These are phyloP conservation scores for Synchytrium microbalum DNA, from an alignment of 371 early-diverging fungal species.

Conservation along the genomic window DNA sequence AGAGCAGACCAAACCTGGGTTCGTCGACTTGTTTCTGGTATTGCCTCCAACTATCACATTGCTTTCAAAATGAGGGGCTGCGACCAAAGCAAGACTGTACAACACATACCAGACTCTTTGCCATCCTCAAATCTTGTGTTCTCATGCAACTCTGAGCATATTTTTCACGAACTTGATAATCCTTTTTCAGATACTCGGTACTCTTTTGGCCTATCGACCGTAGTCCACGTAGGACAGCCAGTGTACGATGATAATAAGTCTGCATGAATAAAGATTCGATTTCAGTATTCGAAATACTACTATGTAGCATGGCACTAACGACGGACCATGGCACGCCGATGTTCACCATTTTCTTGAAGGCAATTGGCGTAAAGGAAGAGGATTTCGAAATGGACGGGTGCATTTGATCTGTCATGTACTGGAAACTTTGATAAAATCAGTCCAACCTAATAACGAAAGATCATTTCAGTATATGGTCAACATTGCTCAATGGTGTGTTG, in stretches of 20 bases:
- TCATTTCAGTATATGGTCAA: not conserved
- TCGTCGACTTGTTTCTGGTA: not conserved
- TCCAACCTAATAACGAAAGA: not conserved
- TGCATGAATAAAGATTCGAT: no score
- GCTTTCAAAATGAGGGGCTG: not conserved
- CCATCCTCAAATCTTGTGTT: not conserved
- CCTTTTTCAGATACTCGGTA: not conserved
- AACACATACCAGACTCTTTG: not conserved
- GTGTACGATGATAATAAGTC: not conserved
- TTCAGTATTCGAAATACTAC: no score
- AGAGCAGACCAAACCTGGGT: not conserved
- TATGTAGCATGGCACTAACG: no score
- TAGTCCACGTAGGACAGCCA: not conserved
- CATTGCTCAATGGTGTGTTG: not conserved
- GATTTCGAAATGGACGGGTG: not conserved
- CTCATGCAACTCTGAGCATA: constrained; percentile 1
- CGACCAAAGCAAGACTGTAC: no score
- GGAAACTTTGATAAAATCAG: not conserved
- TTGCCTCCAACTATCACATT: constrained; percentile 3
- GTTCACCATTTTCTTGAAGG: not conserved
- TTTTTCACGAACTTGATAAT: not conserved
- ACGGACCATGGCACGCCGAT: constrained; percentile 2
- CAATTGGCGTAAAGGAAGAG: not conserved
- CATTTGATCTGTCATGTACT: not conserved
- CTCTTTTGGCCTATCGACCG: not conserved